Base-by-base conservation (phyloP, 2,329 filamentous ascomycete genomes). In the Aureobasidium sp. region DNA sequence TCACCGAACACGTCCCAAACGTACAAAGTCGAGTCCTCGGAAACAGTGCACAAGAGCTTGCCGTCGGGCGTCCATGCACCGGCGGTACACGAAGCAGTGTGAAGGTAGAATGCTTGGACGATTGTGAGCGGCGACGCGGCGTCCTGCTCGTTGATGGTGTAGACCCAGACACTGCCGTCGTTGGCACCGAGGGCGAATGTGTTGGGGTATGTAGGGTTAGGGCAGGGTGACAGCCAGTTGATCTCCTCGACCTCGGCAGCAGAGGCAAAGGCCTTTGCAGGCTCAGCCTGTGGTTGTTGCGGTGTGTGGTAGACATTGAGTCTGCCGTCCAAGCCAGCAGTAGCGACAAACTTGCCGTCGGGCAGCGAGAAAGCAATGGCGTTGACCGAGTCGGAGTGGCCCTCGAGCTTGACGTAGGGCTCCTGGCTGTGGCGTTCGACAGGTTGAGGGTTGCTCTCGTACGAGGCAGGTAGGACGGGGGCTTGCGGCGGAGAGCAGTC, bases 141-240 rank as follows among this genome's bases (percentile, higher is more conserved):
- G 37, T 90, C 85, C 59, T 79, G 79, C 34, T 83, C 78, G 73
- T 92, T 87, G 69, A 97, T 82, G n/a, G 86, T 87, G 77, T 97
- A 96, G 10, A 99, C 88, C 94, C 94, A 99, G 45, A 97, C 91
- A 57, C 87, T 92, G 61, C 94, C 94, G 72, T 99, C 92, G 39
- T 83, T 89, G 37, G 91, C 91, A 62, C 94, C 94, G 8, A 99
- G 78, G 0, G 94, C 94, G 64, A 99, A 72, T 9, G 90, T 86
- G 76, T 97, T 95, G 64, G 88, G 84, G 71, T 90, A 85, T 6
- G 80, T 77, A 13, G 85, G 74, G 64, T 86, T 80, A 1, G 92
- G 91, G 71, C 90, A 96, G 0, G 91, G 77, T 1, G 80, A 76
- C 37, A 97, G 76, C 92, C 93, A 99, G 78, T 94, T 96, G 70